phyloP scores from a whole-genome alignment of 75 land plant species.

The Isoetes taiwanensis region DNA sequence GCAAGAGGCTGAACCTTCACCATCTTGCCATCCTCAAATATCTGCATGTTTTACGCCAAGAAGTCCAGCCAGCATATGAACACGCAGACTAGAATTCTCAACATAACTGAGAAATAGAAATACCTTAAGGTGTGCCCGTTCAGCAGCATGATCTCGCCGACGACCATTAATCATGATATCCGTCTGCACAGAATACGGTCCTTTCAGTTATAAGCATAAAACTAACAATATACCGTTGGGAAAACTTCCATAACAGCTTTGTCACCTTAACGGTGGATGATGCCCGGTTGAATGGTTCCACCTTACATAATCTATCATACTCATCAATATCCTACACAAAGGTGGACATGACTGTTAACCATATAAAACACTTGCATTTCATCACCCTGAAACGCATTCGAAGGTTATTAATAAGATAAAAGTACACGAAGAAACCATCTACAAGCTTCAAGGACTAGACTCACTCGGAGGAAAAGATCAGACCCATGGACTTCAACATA shows the following conservation, averaged over 20 bases:
- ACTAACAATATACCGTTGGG: not conserved
- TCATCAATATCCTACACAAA: constrained; percentile 20
- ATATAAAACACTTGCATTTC: not conserved
- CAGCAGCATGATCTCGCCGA: constrained; percentile 34
- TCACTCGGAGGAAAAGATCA: constrained; percentile 25
- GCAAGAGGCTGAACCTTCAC: constrained; percentile 29
- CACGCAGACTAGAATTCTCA: not conserved
- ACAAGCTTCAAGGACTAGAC: not conserved
- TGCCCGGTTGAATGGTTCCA: constrained; percentile 27
- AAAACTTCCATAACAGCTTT: not conserved
- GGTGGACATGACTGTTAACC: not conserved
- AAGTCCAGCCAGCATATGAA: not conserved
- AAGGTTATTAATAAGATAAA: not conserved
- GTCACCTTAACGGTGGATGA: constrained; percentile 18
- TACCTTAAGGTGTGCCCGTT: constrained; percentile 33
- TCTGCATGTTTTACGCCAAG: constrained; percentile 2
- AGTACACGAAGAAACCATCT: not conserved
- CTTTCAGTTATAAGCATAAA: not conserved
- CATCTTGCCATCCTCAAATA: constrained; percentile 20
- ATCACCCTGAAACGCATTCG: not conserved
- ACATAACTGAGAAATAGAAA: not conserved
- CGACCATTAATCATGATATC: constrained; percentile 33
- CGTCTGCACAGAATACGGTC: constrained; percentile 11
- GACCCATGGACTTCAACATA: constrained; percentile 15
- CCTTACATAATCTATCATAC: constrained; percentile 30